Base-by-base conservation (phyloP, 2,329 filamentous ascomycete genomes). In the Calonectria crousiana region DNA sequence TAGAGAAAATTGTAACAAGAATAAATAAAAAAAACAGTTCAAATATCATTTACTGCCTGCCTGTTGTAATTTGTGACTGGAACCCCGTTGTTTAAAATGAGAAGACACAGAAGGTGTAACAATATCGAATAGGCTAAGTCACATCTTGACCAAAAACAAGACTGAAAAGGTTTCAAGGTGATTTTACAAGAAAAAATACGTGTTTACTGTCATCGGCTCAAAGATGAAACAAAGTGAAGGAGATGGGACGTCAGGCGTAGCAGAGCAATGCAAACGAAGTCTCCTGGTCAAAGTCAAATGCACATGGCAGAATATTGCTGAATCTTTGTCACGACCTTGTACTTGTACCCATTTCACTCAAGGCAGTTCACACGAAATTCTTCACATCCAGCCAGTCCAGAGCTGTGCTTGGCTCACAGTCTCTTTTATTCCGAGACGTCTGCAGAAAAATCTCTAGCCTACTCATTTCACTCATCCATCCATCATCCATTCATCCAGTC, bases 341-440 rank as follows among this genome's bases (percentile, higher is more conserved):
- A 38, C 34, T 38, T 38, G 28, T n/a, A 26, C 36, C 11, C 23
- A 60, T 36, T 28, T 28, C 36, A 9, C 11, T 58, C 14, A 13
- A 13, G 6, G 20, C 1, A 36, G 8, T 20, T 28, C 6, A 26
- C 6, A 26, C 34, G 18, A 41, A 41, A 18, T 28, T 30, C 34
- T 4, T 62, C 56, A 41, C 34, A 53, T 16, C 11, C n/a, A 1
- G 13, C 34, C 10, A 14, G 65, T 67, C 53, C 32, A 30, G 67
- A 16, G 62, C 51, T 51, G 26, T 44, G 60, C 10, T 62, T 36
- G 71, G 65, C 56, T 74, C 44, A 67, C 56, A 60, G 52, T 62
- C 67, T 70, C 68, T 69, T 73, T 34, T 68, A 71, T 62, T 69
- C 70, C 74, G 64, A 68, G 69, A 72, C 67, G 44, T 58, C 66